These are phyloP conservation scores for Acacia melanoxylon DNA, from an alignment of 306 rosid species.

Conservation along the genomic window DNA sequence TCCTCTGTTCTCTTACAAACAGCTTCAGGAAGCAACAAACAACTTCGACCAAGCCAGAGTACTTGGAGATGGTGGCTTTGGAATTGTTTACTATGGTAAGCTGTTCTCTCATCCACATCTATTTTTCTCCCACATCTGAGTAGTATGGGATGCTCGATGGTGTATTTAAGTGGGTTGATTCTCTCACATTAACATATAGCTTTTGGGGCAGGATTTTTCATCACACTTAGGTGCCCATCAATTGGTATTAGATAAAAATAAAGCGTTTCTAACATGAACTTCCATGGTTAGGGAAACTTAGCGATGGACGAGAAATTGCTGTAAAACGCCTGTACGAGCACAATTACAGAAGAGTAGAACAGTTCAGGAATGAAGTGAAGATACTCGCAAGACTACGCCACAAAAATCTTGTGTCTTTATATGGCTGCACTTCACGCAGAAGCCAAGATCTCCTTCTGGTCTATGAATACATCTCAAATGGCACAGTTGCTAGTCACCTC, in stretches of 20 bases:
- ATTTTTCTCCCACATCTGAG: neutral
- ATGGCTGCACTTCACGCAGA: conserved; percentile 61
- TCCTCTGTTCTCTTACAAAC: conserved; percentile 41
- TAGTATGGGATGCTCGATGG: neutral
- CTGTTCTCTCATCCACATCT: neutral
- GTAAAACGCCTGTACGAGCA: conserved; percentile 61
- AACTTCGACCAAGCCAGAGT: conserved; percentile 53
- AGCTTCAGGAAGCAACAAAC: conserved; percentile 62
- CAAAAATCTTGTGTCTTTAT: conserved; percentile 58
- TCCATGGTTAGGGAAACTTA: conserved; percentile 57
- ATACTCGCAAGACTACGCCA: conserved; percentile 61
- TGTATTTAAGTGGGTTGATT: too few relatives aligned
- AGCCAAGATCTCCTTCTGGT: conserved; percentile 65
- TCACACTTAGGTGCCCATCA: too few relatives aligned
- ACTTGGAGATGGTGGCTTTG: conserved; percentile 75
- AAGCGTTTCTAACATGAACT: neutral
- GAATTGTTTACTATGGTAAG: conserved; percentile 51
- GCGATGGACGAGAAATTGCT: conserved; percentile 79
- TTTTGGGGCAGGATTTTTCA: too few relatives aligned
- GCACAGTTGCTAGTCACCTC: conserved; percentile 63
- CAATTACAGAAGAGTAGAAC: conserved; percentile 52
- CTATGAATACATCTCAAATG: conserved; percentile 50
- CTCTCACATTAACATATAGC: too few relatives aligned
- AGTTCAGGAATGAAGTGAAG: conserved; percentile 62
- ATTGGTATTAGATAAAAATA: too few relatives aligned